Conservation (phyloP, 805 yeast species). For the Lipomyces japonicus region DNA sequence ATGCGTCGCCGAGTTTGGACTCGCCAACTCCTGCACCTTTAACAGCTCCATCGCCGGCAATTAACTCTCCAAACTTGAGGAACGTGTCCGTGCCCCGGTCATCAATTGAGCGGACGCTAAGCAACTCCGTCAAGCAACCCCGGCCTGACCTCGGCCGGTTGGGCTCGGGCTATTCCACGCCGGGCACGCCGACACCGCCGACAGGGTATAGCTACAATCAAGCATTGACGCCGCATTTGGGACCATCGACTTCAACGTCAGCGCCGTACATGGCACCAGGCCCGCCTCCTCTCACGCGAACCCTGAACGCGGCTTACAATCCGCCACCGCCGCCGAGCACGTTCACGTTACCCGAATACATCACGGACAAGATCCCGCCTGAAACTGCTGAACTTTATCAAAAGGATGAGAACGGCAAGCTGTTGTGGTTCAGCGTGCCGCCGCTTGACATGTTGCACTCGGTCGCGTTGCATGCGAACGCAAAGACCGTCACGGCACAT, state of each 20-base stretch:
- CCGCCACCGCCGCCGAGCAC: constrained; percentile 38
- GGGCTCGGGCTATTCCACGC: constrained; percentile 11
- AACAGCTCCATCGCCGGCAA: constrained; percentile 12
- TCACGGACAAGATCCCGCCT: constrained; percentile 27
- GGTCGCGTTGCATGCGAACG: constrained; percentile 1
- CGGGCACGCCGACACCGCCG: constrained; percentile 17
- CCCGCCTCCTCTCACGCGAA: constrained; percentile 7
- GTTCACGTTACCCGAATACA: constrained; percentile 36
- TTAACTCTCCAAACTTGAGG: constrained; percentile 26
- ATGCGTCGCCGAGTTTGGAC: constrained; percentile 48
- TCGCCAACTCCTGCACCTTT: constrained; percentile 17
- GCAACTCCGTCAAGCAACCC: constrained; percentile 1
- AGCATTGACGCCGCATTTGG: constrained; percentile 1
- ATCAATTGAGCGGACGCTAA: constrained; percentile 10
- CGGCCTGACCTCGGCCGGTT: constrained; percentile 17
- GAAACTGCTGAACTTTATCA: constrained; percentile 28
- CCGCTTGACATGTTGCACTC: constrained; percentile 27
- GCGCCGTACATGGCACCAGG: neutral
- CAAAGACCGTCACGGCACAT: constrained; percentile 22
- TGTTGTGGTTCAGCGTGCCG: constrained; percentile 33
- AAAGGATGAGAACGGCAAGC: constrained; percentile 25
- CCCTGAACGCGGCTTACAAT: constrained; percentile 23
- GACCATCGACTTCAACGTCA: neutral
- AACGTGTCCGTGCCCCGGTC: constrained; percentile 13
- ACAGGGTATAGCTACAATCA: constrained; percentile 5